Conservation (phyloP, 805 yeast genomes). For the Scheffersomyces lignosus region DNA sequence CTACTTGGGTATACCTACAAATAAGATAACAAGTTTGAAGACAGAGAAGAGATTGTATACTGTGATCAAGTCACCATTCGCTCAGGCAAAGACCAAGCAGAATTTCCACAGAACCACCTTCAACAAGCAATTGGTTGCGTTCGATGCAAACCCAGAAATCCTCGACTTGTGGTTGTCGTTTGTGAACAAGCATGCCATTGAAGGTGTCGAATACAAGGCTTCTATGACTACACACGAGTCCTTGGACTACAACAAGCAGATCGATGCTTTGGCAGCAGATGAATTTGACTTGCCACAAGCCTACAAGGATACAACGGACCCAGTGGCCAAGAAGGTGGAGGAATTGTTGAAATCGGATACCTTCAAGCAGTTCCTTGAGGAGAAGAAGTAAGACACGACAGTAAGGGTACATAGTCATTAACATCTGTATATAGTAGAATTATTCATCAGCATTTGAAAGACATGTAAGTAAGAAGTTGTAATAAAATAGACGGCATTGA, state of each 20-base stretch:
- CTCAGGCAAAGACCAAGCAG: slow-evolving; percentile 90
- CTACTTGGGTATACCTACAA: slow-evolving; percentile 83
- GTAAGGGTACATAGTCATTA: neutral
- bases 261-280: slow-evolving; percentile 31
- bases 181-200: slow-evolving; percentile 69
- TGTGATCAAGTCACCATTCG: slow-evolving; percentile 89
- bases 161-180: slow-evolving; percentile 80
- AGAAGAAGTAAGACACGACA: slow-evolving; percentile 3
- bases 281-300: slow-evolving; percentile 34
- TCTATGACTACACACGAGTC: slow-evolving; percentile 49
- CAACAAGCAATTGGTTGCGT: slow-evolving; percentile 69
- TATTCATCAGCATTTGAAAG: no score
- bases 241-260: slow-evolving; percentile 29
- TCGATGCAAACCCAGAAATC: slow-evolving; percentile 83
- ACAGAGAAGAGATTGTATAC: slow-evolving; percentile 88
- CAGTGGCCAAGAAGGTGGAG: slow-evolving; percentile 64
- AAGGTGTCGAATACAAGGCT: slow-evolving; percentile 85
- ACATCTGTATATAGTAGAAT: neutral
- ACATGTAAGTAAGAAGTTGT: no score
- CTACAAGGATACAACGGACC: slow-evolving; percentile 35
- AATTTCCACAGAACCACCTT: slow-evolving; percentile 89
- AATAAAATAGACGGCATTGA: no score
- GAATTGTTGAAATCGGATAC: slow-evolving; percentile 70
- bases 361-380: slow-evolving; percentile 56
- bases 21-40: slow-evolving; percentile 67